Evolutionary conservation across 1,284 basidiomycete species (phyloP).

Genomic region (Ganoderma boninense): DNA sequence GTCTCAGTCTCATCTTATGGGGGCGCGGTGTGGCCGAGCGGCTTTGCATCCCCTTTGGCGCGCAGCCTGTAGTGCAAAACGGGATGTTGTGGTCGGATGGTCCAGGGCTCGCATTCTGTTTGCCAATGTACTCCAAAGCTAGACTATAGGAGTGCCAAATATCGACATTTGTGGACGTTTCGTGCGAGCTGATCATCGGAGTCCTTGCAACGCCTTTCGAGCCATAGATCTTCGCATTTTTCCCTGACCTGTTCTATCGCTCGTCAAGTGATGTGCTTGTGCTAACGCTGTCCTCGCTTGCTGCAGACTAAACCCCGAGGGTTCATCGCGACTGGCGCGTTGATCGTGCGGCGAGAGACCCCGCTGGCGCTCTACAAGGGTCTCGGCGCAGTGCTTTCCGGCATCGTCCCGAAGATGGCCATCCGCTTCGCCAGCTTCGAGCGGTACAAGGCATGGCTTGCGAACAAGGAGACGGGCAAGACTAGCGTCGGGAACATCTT

Average conservation of each 20-base stretch:
- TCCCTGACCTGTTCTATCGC: not conserved
- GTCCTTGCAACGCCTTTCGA: no score
- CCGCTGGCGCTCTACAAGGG: slow-evolving; percentile 98
- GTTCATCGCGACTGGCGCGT: slow-evolving; percentile 91
- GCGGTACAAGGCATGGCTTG: slow-evolving; percentile 88
- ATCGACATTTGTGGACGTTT: not conserved
- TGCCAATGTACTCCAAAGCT: not conserved
- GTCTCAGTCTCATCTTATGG: not conserved
- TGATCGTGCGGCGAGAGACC: slow-evolving; percentile 93
- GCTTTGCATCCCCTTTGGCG: not conserved
- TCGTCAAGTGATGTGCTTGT: not conserved
- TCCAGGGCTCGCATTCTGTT: not conserved
- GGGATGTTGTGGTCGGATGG: not conserved
- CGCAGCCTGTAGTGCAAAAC: not conserved
- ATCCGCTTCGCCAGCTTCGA: slow-evolving; percentile 99
- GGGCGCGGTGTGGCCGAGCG: not conserved
- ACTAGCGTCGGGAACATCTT: slow-evolving; percentile 84
- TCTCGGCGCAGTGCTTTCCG: slow-evolving; percentile 95
- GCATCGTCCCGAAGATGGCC: slow-evolving; percentile 99
- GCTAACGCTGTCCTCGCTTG: not conserved
- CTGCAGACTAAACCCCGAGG: slow-evolving; percentile 89
- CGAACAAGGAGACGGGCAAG: slow-evolving; percentile 79
- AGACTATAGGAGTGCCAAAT: not conserved
- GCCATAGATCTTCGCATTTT: no score
- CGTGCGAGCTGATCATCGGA: not conserved